Evolutionary conservation across 129 eudicot species (phyloP), one percentile per base, ranked within the genome.

Genomic region (Erigeron canadensis): DNA sequence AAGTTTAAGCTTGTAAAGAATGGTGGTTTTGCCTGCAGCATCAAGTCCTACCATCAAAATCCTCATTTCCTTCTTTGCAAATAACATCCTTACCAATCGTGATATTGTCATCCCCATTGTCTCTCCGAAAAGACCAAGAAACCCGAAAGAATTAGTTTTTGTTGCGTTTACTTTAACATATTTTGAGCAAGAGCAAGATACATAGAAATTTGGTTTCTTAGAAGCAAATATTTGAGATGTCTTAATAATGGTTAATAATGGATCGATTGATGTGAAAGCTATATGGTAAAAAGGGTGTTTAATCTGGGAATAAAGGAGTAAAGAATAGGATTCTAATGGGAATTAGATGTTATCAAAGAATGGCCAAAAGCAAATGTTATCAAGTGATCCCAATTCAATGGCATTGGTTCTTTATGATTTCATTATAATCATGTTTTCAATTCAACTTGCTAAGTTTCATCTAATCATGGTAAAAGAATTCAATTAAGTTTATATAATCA

Each of bases 11-110:
- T 89, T 86, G 83, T 84, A 84, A 5, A 86, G 82, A 38, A 89
- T 86, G 60, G 96, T 89, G 59, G 90, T 89, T 84, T 86, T 84
- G n/a, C 96, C 90, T 55, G 96, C 86, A 8, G 88, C 95, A 73
- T 88, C 91, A 45, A 89, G 88, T 41, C 91, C 91, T 15, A 85
- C 95, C 95, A 87, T 90, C 10, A 90, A 71, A 68, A 87, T 90
- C 79, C 91, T 83, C 91, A 87, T 87, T 63, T 87, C 97, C 59
- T 82, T 84, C 83, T 79, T 87, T 5, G 95, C 95, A 77, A 87
- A 87, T 41, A 90, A 63, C 79, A 73, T 72, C 66, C 59, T 81
- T 46, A 87, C 47, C 13, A 75, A 39, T 50, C 86, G 82, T 1
- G 92, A 86, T 61, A 82, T 60, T 9, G 81, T 77, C 83, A 72